Base-by-base conservation (phyloP, 2,329 filamentous ascomycete species). In the Ilyonectria robusta region DNA sequence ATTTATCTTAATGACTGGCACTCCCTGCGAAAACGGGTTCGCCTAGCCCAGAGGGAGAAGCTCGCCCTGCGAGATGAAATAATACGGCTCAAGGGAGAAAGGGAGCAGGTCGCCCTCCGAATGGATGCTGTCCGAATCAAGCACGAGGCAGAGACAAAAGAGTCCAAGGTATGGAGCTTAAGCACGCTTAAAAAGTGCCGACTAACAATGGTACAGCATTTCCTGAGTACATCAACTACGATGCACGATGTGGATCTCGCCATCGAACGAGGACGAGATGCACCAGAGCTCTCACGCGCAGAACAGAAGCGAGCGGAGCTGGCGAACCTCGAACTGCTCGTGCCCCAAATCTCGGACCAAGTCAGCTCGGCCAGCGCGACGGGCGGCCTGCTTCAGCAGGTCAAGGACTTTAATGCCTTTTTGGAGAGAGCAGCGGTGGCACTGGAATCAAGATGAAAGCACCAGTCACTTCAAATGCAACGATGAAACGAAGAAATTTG, bases 241-340 rank as follows among this genome's bases (percentile, higher is more conserved):
- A 87, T 91, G 84, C 86, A 91, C 69, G 87, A 91, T 65, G 85
- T 92, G 62, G 89, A 91, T 59, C 78, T 91, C 19, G 88, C 86
- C 0, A 82, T 87, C 10, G 84, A 86, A 54, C 83, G 84, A 50
- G 84, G 85, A 44, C 82, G 83, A 5, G 84, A 84, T 26, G 86
- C 85, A 1, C 80, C 84, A 1, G 83, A 86, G 26, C 78, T 87
- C 11, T 78, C 83, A 1, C 75, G 80, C 1, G 81, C 83, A 15
- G 82, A 83, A 68, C 80, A 86, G 69, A 86, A 86, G 69, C 77
- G 78, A 51, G 84, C 84, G 1, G 86, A 89, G 33, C 78, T 89
- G 55, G 83, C 83, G 40, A 90, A 90, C 47, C 82, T 90, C 0
- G 89, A 91, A 73, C 78, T 91, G 37, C 76, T 86, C 9, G 81